A percentile compares a stretch with the other conserved stretches of the same genome.
Evolutionary conservation across 2,329 filamentous ascomycete genomes (phyloP).

Genomic region (Lecanicillium sp.): DNA sequence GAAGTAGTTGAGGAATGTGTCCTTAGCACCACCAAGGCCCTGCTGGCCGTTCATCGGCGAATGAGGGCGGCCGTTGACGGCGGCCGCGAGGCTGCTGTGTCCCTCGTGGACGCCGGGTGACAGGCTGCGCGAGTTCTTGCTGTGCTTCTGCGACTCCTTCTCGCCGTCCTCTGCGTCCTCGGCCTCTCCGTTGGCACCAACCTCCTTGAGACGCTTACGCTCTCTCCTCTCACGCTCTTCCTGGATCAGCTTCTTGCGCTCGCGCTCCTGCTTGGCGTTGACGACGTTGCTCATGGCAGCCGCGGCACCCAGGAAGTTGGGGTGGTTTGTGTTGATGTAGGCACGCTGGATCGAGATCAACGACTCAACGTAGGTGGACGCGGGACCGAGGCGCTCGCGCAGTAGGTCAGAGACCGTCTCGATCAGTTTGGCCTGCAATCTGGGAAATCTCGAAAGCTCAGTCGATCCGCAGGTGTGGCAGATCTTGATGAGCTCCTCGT

Average conservation of each 20-base stretch:
- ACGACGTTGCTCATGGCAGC: slow-evolving; percentile 98
- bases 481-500: slow-evolving; percentile 98
- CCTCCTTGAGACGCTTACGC: slow-evolving; percentile 73
- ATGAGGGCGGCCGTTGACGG: slow-evolving; percentile 61
- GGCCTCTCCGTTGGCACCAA: slow-evolving; percentile 72
- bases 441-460: slow-evolving; percentile 84
- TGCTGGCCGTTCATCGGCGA: slow-evolving; percentile 58
- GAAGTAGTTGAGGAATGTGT: slow-evolving; percentile 97
- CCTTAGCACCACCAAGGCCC: slow-evolving; percentile 58
- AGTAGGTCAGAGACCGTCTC: slow-evolving; percentile 96
- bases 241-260: slow-evolving; percentile 71
- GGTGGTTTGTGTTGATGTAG: slow-evolving; percentile 99
- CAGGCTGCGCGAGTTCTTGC: slow-evolving; percentile 61
- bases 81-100: slow-evolving; percentile 51
- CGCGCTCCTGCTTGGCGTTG: slow-evolving; percentile 87
- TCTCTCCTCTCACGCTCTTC: slow-evolving; percentile 86
- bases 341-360: slow-evolving; percentile 95
- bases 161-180: slow-evolving; percentile 59
- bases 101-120: slow-evolving; percentile 73
- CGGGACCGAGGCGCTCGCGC: slow-evolving; percentile 83
- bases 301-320: slow-evolving; percentile 94
- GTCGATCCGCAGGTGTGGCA: slow-evolving; percentile 97
- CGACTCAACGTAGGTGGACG: slow-evolving; percentile 88
- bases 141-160: slow-evolving; percentile 43
- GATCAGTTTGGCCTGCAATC: slow-evolving; percentile 92